phyloP scores from a whole-genome alignment of 768 basidiomycete genomes.

The Mycena filopes region DNA sequence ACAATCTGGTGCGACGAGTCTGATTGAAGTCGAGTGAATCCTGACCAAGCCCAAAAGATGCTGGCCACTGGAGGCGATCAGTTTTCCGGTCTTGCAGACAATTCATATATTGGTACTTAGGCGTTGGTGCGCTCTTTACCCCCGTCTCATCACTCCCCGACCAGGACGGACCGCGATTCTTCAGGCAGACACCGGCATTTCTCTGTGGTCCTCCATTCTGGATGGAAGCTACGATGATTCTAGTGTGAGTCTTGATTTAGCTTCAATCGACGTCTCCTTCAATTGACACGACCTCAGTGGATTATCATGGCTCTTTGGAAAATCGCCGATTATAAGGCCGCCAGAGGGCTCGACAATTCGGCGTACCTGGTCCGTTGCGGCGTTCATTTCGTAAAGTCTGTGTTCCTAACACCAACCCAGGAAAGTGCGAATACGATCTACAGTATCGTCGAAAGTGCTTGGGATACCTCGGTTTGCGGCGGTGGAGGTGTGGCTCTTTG shows the following conservation, averaged over 20 bases:
- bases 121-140: too few species aligned
- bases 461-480: conserved; percentile 59
- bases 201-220: conserved; percentile 55
- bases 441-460: conserved; percentile 58
- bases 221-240: conserved; percentile 65
- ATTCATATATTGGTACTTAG: too few species aligned
- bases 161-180: conserved; percentile 53
- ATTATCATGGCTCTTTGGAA: conserved; percentile 66
- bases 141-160: too few species aligned
- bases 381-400: neutral
- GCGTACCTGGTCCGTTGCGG: conserved; percentile 43
- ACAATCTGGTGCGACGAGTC: conserved; percentile 49
- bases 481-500: conserved; percentile 55
- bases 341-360: conserved; percentile 47
- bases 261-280: conserved; percentile 43
- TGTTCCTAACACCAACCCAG: conserved; percentile 38
- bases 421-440: conserved; percentile 59
- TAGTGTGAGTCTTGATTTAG: neutral
- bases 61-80: conserved; percentile 55
- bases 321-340: conserved; percentile 61
- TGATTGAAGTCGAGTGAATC: neutral
- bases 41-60: conserved; percentile 48
- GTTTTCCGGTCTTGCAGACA: conserved; percentile 53
- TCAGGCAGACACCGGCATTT: conserved; percentile 41
- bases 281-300: conserved; percentile 50